Evolutionary conservation across 2,329 filamentous ascomycete genomes (phyloP), one percentile per base, ranked within the genome.

Genomic region (Phoma herbarum): DNA sequence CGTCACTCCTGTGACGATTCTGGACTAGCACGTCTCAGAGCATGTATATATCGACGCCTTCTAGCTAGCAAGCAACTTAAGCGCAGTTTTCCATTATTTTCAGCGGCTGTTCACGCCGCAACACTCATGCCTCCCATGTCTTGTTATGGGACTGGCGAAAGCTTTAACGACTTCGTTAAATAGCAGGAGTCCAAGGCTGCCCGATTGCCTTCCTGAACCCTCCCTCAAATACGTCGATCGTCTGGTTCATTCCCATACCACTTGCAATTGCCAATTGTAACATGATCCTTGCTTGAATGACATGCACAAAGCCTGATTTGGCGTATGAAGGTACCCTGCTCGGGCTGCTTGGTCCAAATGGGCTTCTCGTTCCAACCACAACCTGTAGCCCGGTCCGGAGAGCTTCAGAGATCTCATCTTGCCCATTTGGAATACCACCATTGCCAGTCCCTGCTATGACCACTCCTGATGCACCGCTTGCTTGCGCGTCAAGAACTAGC

Each of bases 231-330:
- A 72, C n/a, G 4, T 62, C 63, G 48, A 72, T 71, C 2, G 69
- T 72, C 47, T 67, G 51, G 45, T 71, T 71, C 69, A 71, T 71
- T 26, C 57, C 57, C 58, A 62, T 67, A 0, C 69, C 67, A 52
- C 69, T 72, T 12, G 69, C 71, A 62, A 73, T 72, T 2, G 67
- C 70, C 57, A 73, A 48, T 35, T 72, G 69, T 46, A 72, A n/a
- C 67, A 71, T 68, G 4, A 72, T 69, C 28, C 69, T 55, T 20
- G 71, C 62, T 45, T 72, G 69, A 10, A 23, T 43, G 11, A 33
- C 37, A 16, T 43, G 48, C 37, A 43, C 25, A 33, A 51, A 42
- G 0, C 37, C 48, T 1, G 37, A 22, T 14, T 51, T 51, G 14
- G 37, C 48, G n/a, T 42, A 43, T 6, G 35, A 23, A 5, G 37